Base-by-base conservation (phyloP, 2,329 filamentous ascomycete species). In the Botrytis tulipae region DNA sequence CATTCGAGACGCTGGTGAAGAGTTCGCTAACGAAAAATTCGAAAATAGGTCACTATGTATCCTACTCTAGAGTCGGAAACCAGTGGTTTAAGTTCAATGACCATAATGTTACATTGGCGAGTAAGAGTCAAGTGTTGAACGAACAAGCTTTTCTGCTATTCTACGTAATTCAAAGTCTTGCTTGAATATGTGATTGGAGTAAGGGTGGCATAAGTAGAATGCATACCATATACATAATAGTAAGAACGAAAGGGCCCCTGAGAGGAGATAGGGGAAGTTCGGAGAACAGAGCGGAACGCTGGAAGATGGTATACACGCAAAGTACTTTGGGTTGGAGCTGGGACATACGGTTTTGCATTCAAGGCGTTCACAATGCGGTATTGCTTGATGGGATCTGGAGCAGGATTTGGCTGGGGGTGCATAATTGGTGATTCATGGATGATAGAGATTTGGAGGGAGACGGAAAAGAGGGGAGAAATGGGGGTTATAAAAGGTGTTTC, bases 51-150 rank as follows among this genome's bases (percentile, higher is more conserved):
- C 44, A 67, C 57, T 71, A 59, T 40, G 60, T 71, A 29, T 63
- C 67, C 37, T 48, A 51, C 48, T 70, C 78, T 80, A 46, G 71
- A 42, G 71, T 70, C 16, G 66, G 65, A 70, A 70, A 75, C 25
- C 77, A 97, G 87, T 98, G 95, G 95, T 97, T 97, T 82, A 90
- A 93, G 72, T 98, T 98, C 83, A 97, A 98, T 80, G 95, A 98
- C 81, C 95, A 96, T 81, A 94, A 94, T 81, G 95, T 98, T 37
- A 93, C 95, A 75, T 81, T 95, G 73, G 95, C 93, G 3, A 90
- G 89, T 65, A 92, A 96, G 80, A 92, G 92, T 8, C 93, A 98
- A 74, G 95, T 98, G 4, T 86, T 98, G 60, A 88, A 88, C 44
- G 93, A 93, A 22, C 91, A 97, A 81, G 94, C 95, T 0, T 98